A percentile compares a stretch with the other conserved stretches of the same genome.
These are phyloP conservation scores for Thermothielavioides terrestris DNA, from an alignment of 495 filamentous ascomycete genomes.

Conservation along the genomic window DNA sequence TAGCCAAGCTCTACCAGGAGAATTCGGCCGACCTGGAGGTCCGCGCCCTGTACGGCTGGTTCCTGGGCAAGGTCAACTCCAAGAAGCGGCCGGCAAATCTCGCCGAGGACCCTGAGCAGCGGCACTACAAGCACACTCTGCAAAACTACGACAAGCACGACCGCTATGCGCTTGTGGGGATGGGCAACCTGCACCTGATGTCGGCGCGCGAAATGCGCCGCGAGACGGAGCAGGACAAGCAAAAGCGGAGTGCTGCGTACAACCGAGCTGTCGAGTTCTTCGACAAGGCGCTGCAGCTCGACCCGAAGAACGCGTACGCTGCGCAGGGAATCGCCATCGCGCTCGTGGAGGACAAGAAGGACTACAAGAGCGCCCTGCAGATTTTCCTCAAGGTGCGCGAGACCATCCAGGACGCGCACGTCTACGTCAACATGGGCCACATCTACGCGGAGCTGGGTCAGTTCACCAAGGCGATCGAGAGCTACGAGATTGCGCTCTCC, in stretches of 20 bases:
- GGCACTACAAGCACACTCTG: constrained; percentile 91
- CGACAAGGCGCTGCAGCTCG: constrained; percentile 89
- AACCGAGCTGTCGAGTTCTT: constrained; percentile 94
- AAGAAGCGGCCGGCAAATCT: constrained; percentile 73
- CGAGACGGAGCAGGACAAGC: constrained; percentile 78
- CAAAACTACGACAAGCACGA: constrained; percentile 96
- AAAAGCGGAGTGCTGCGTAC: constrained; percentile 79
- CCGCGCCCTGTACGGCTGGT: constrained; percentile 88
- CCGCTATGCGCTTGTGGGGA: constrained; percentile 83
- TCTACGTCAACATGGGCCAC: constrained; percentile 88
- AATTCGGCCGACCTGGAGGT: constrained; percentile 81
- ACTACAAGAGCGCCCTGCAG: constrained; percentile 67
- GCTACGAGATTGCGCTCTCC: constrained; percentile 81
- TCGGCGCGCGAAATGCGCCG: constrained; percentile 89
- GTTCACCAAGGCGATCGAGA: constrained; percentile 81
- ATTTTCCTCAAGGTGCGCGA: constrained; percentile 85
- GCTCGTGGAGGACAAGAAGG: constrained; percentile 84
- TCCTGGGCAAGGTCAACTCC: constrained; percentile 62
- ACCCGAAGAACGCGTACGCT: constrained; percentile 88
- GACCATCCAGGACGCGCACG: constrained; percentile 74
- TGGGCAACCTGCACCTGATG: constrained; percentile 87
- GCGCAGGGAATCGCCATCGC: constrained; percentile 94
- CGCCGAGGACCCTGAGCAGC: constrained; percentile 80
- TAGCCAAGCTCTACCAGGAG: constrained; percentile 70
- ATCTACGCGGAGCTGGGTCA: constrained; percentile 83